These are phyloP conservation scores for Solanum stenotomum DNA, from an alignment of 257 asterid species.

Conservation along the genomic window DNA sequence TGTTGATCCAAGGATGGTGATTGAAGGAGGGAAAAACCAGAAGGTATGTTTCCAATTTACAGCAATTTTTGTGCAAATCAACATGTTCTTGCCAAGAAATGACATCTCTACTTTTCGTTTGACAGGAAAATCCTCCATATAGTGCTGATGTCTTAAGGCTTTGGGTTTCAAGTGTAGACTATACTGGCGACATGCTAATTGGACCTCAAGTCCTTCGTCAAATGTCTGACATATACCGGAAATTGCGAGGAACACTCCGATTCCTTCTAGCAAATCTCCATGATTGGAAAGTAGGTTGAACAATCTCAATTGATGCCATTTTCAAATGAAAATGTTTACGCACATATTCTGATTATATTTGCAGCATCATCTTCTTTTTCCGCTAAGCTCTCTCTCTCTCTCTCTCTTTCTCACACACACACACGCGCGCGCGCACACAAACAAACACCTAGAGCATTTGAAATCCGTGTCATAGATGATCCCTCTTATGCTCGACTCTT, in stretches of 20 bases:
- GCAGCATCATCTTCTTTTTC: neutral
- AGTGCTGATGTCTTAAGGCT: slow-evolving; percentile 97
- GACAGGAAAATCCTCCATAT: slow-evolving; percentile 62
- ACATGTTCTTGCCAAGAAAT: slow-evolving; percentile 6
- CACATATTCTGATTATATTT: neutral
- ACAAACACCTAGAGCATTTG: neutral
- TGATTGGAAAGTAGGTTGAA: slow-evolving; percentile 80
- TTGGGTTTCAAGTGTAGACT: slow-evolving; percentile 98
- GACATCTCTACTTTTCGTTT: slow-evolving; percentile 14
- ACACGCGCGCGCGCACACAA: neutral
- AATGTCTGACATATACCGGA: slow-evolving; percentile 90
- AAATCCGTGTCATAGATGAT: neutral
- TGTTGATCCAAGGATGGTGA: slow-evolving; percentile 79
- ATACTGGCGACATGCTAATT: slow-evolving; percentile 75
- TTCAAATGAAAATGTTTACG: neutral
- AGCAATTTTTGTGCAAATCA: neutral
- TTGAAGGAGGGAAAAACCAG: slow-evolving; percentile 86
- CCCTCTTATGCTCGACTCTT: neutral
- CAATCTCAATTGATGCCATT: neutral
- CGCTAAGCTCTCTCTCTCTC: neutral
- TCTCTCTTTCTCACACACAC: neutral
- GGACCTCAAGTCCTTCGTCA: slow-evolving; percentile 92
- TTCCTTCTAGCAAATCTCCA: slow-evolving; percentile 92
- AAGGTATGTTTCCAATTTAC: slow-evolving; percentile 33
- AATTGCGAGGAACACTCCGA: slow-evolving; percentile 92